A percentile compares a stretch with the other conserved stretches of the same genome.
These are phyloP conservation scores for Pisolithus microcarpus DNA, from an alignment of 768 basidiomycete species.

Conservation along the genomic window DNA sequence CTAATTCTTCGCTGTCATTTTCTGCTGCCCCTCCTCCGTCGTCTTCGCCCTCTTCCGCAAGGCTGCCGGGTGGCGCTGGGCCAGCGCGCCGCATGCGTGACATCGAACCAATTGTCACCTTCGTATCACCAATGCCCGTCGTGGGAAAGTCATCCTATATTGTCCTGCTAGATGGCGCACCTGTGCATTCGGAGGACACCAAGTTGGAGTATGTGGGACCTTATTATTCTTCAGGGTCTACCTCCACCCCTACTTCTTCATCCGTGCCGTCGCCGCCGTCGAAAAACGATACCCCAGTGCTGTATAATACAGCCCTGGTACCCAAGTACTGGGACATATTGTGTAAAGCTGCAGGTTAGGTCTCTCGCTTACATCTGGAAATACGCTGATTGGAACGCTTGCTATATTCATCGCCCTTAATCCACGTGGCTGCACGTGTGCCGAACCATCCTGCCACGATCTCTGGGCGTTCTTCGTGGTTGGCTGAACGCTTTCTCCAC, in stretches of 20 bases:
- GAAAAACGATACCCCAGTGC: conserved; percentile 23
- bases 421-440: neutral
- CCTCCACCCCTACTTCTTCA: conserved; percentile 17
- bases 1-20: too few species aligned
- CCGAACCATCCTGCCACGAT: neutral
- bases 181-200: conserved; percentile 48
- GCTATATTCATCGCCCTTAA: neutral
- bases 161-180: conserved; percentile 42
- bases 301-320: conserved; percentile 57
- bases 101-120: conserved; percentile 65
- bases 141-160: conserved; percentile 49
- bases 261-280: neutral
- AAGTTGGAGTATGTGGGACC: conserved; percentile 27
- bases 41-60: neutral
- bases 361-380: neutral
- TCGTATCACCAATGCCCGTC: conserved; percentile 43
- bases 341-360: conserved; percentile 46
- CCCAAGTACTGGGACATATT: conserved; percentile 62
- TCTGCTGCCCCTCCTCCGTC: neutral
- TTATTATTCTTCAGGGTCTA: conserved; percentile 25
- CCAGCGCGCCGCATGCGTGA: conserved; percentile 46
- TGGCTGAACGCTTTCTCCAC: neutral
- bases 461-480: neutral
- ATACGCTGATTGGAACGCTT: neutral
- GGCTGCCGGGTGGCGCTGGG: conserved; percentile 5